phyloP scores from a whole-genome alignment of 306 rosid species.

The Gastrolobium villosum region DNA sequence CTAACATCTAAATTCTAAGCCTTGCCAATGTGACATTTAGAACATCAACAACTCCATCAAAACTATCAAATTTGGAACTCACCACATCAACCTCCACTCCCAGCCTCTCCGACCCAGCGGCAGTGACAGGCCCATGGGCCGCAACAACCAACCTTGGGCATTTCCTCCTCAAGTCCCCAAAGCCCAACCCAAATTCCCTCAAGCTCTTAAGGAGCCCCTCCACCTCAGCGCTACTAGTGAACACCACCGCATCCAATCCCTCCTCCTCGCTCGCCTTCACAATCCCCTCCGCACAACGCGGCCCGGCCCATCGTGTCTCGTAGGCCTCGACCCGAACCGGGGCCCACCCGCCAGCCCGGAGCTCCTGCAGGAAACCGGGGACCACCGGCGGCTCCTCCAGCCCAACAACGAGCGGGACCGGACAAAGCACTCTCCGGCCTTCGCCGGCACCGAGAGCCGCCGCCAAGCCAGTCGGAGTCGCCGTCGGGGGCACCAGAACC shows the following conservation, averaged over 20 bases:
- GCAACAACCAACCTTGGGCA: constrained; percentile 68
- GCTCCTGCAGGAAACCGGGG: constrained; percentile 65
- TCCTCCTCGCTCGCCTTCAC: constrained; percentile 57
- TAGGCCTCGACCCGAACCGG: constrained; percentile 71
- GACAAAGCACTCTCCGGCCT: constrained; percentile 64
- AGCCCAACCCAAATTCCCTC: constrained; percentile 63
- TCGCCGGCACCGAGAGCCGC: constrained; percentile 60
- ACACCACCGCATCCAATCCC: constrained; percentile 67
- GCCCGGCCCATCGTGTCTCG: constrained; percentile 81
- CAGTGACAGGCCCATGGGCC: constrained; percentile 81
- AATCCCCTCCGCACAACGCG: constrained; percentile 62
- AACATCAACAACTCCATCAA: constrained; percentile 73
- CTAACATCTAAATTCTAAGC: constrained; percentile 41
- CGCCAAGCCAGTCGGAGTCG: constrained; percentile 63
- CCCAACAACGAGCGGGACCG: constrained; percentile 64
- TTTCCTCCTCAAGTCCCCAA: constrained; percentile 56
- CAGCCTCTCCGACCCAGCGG: constrained; percentile 69
- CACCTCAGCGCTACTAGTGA: constrained; percentile 87
- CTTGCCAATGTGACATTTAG: constrained; percentile 52
- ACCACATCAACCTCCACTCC: constrained; percentile 79
- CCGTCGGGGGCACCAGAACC: constrained; percentile 63
- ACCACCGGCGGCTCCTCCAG: constrained; percentile 82
- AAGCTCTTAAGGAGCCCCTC: constrained; percentile 81
- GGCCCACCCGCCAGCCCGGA: constrained; percentile 56
- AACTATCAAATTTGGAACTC: constrained; percentile 73